Evolutionary conservation across 352 stramenopile genomes (phyloP), one percentile per base, ranked within the genome.

Genomic region (Ophiocytium majus): DNA sequence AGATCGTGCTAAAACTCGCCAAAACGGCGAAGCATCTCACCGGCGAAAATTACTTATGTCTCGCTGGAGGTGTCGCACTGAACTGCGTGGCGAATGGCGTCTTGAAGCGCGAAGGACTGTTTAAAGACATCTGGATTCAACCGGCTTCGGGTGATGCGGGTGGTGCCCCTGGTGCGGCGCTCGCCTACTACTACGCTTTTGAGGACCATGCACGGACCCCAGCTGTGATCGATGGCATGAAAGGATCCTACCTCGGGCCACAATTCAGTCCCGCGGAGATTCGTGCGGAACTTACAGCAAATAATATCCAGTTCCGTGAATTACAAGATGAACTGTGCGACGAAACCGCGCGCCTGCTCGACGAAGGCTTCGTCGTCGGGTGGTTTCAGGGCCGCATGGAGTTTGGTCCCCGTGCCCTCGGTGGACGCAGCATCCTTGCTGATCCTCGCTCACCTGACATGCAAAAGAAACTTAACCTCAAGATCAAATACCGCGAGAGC

Each of bases 341-440:
- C 33, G 50, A 32, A 10, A 75, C 74, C 17, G 79, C 35, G 0
- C 0, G 86, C 9, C 79, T 76, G 17, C 79, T 86, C 31, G 79
- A 33, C 1, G 64, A 88, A 19, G 87, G 92, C 34, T 86, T 88
- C 23, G 90, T 95, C 10, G 89, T 95, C 50, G 93, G 92, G 33
- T 93, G 91, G 85, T 95, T 93, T 87, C 90, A 92, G 82, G 93
- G 92, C 17, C 76, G 92, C 57, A 91, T 89, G 31, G 92, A 96
- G 84, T 85, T 95, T 23, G 93, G 93, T 34, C 92, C 92, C 34
- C 86, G 93, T 36, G 92, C 93, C 5, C 89, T 96, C 28, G 93
- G 93, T 9, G 91, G 93, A 90, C 90, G 93, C 28, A 94, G 90
- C 79, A 93, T 96, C 43, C 75, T 96, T 28, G 92, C 92, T 14